phyloP scores from a whole-genome alignment of 441 rosid species.

The Populus hybrid region DNA sequence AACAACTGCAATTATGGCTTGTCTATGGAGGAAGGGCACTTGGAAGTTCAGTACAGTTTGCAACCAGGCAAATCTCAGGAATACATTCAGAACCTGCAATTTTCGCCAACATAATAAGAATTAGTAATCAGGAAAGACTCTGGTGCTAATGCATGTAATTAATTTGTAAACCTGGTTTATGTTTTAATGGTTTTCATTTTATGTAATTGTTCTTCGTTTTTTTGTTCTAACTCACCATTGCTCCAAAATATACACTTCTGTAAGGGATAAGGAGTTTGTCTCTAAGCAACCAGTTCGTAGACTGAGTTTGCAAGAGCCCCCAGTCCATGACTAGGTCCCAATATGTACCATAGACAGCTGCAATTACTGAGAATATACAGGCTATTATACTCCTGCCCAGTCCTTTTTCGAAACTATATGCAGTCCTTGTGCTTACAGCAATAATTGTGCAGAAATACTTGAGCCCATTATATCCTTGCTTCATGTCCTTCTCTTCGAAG shows the following conservation, averaged over 20 bases:
- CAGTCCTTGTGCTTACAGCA: not conserved
- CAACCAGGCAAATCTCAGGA: constrained; percentile 60
- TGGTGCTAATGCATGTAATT: not conserved
- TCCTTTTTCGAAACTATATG: not conserved
- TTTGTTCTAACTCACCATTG: not conserved
- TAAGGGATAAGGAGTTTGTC: constrained; percentile 7
- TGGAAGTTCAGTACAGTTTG: constrained; percentile 46
- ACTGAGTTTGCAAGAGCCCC: not conserved
- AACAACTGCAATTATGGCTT: constrained; percentile 29
- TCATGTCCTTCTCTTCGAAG: not conserved
- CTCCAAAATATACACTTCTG: not conserved
- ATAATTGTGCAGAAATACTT: not conserved
- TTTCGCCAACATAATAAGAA: not conserved
- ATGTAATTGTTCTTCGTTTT: not conserved
- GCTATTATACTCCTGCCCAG: not conserved
- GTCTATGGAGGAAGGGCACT: constrained; percentile 33
- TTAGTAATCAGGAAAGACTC: not conserved
- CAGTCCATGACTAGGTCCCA: constrained; percentile 2
- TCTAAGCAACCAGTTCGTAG: not conserved
- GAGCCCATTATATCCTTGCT: not conserved
- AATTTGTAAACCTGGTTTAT: not conserved
- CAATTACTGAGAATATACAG: not conserved
- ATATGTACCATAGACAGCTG: not conserved
- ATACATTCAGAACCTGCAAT: constrained; percentile 43
- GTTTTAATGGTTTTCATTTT: not conserved